Base-by-base conservation (phyloP, 2,329 filamentous ascomycete species). In the Camptophora hylomeconis region DNA sequence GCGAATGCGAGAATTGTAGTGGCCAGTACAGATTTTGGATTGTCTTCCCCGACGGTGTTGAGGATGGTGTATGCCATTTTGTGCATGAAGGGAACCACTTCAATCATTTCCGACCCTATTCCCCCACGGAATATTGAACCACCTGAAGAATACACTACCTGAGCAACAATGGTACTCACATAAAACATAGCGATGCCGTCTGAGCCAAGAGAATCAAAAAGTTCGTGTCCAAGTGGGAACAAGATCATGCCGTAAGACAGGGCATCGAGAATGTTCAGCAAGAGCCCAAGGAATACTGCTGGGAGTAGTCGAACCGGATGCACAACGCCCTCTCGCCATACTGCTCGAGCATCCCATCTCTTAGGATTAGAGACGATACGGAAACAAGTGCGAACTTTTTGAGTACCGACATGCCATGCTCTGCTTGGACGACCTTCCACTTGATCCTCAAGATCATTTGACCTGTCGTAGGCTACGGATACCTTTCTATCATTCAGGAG, bases 131-230 rank as follows among this genome's bases (percentile, higher is more conserved):
- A 98, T 18, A 82, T 75, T 46, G 86, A 94, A 1, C 83, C 80
- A 3, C 75, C 75, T 12, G 68, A 67, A 0, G 87, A 94, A 51
- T 87, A 95, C 10, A 83, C 80, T 28, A 98, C 55, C 51, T 98
- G 89, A 0, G 89, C 80, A 21, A 95, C 70, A 39, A 98, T 93
- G 33, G 86, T 94, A 64, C 86, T 94, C 43, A 98, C 81, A 52
- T 95, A 98, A 59, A 95, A 98, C 56, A 98, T 94, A 1, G 89
- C 93, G 32, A 98, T 93, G 14, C 89, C 89, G 32, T 93, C 87
- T 1, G 87, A 77, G 2, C 87, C 89, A 5, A 95, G 71, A 38
- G 78, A 69, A 16, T 78, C 72, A 51, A 98, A 98, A 12, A 93
- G 69, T 5, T 81, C 73, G 38, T 81, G 79, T 5, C 87, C 86